Conservation (phyloP, 1,284 basidiomycete species). For the Cryptococcus floricola region DNA sequence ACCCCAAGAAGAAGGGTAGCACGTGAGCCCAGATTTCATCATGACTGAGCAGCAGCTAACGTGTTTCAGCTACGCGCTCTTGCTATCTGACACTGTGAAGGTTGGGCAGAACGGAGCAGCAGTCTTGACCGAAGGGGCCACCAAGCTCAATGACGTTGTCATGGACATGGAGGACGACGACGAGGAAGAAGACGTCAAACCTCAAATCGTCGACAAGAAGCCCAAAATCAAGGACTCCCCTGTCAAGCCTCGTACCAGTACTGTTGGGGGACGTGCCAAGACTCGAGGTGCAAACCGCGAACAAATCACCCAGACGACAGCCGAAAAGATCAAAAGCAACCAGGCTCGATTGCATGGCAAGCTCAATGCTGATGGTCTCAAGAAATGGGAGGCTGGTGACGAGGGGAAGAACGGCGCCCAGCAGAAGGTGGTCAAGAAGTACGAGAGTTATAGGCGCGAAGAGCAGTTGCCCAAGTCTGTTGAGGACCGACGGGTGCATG, state of each 20-base stretch:
- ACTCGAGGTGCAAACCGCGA: conserved; percentile 71
- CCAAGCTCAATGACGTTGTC: conserved; percentile 76
- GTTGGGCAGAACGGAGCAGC: conserved; percentile 65
- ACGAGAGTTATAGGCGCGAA: conserved; percentile 96
- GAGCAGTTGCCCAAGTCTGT: conserved; percentile 76
- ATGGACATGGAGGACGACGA: conserved; percentile 65
- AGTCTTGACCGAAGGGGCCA: conserved; percentile 78
- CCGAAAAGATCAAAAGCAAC: conserved; percentile 75
- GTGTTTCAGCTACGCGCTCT: conserved; percentile 70
- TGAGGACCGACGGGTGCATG: conserved; percentile 71
- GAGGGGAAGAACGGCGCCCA: conserved; percentile 60
- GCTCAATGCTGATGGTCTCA: conserved; percentile 76
- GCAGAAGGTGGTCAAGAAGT: conserved; percentile 88
- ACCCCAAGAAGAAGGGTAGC: conserved; percentile 63
- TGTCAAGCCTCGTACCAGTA: conserved; percentile 6
- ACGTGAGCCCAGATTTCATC: conserved; percentile 55
- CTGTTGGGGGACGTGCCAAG: conserved; percentile 76
- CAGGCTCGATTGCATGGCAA: conserved; percentile 78
- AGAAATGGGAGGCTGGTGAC: conserved; percentile 65
- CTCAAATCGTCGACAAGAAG: conserved; percentile 53
- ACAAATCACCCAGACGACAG: conserved; percentile 65
- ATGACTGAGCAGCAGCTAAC: neutral
- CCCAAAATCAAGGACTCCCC: conserved; percentile 55
- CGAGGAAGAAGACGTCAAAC: conserved; percentile 41
- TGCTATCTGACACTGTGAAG: conserved; percentile 83